phyloP scores from a whole-genome alignment of 371 early-diverging fungal species.

The Neoconidiobolus thromboides region DNA sequence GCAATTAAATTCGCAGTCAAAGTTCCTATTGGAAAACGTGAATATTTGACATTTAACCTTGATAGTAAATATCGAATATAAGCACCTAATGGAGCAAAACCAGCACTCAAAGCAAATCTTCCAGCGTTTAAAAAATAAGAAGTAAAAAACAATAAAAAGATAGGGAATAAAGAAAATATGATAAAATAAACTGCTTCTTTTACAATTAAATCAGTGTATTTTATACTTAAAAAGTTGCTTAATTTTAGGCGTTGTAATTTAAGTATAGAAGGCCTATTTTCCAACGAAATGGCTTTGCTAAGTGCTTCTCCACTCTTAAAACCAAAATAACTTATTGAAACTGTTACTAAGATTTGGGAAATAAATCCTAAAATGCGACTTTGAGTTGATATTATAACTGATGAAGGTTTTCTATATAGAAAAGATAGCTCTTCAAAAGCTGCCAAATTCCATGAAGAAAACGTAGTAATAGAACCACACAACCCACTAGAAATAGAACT shows the following conservation, averaged over 20 bases:
- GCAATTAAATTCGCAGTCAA: conserved; percentile 5
- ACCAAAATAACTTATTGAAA: background rate
- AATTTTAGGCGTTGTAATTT: too few species aligned
- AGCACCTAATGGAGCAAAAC: conserved; percentile 5
- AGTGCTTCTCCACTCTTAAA: background rate
- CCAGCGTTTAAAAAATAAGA: too few species aligned
- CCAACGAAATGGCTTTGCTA: background rate
- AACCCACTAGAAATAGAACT: conserved; percentile 1
- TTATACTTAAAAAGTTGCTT: too few species aligned
- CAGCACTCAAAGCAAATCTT: background rate
- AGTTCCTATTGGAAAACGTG: conserved; percentile 1
- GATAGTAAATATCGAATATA: background rate
- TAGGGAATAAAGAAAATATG: background rate
- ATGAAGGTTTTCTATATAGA: background rate
- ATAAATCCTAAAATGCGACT: background rate
- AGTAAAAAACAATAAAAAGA: too few species aligned
- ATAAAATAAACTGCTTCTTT: background rate
- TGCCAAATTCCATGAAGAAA: conserved; percentile 3
- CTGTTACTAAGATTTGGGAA: background rate
- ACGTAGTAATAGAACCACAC: conserved; percentile 7
- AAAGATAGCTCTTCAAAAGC: background rate
- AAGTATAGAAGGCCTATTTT: background rate
- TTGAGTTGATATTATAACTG: background rate
- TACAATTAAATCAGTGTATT: background rate
- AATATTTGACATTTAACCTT: background rate